Evolutionary conservation across 345 rosid genomes (phyloP), one percentile per base, ranked within the genome.

Genomic region (Sonneratia alba): DNA sequence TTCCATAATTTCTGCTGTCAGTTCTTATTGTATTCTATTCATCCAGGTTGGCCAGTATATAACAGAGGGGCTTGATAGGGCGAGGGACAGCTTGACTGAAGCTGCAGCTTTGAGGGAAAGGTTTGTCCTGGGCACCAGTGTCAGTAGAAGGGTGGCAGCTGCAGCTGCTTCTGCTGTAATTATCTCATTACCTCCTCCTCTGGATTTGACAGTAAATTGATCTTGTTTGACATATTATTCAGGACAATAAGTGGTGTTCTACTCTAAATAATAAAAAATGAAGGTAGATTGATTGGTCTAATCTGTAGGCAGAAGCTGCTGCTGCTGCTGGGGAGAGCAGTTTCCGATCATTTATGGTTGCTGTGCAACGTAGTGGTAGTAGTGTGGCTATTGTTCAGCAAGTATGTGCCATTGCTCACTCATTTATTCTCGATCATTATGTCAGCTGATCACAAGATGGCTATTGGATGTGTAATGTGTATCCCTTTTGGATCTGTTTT

Each of bases 301-400:
- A 65, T 75, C 69, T 80, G 79, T 84, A 95, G 99, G 98, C 97
- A 75, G 97, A 95, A 86, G 99, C 99, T 67, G 92, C 96, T 71
- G 99, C 98, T 67, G 97, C 98, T 56, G 99, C 99, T 74, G 98
- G 99, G 73, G 99, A 95, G 87, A 95, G 89, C 88, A 90, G 99
- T 85, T 95, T 95, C 84, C 89, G 89, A 86, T 84, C 97, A 70
- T 95, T 95, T 87, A 92, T 95, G 99, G 98, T 95, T 84, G 94
- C 98, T 47, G 91, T 95, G 71, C 99, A 95, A 73, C 98, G 97
- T 76, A 88, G 97, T 77, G 98, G 97, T 74, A 89, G 97, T 76
- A 95, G 98, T 78, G 99, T 95, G 79, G 99, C 97, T 65, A 88
- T 95, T 74, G 94, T 92, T 77, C 99, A 92, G 85, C 95, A 89